Conservation (phyloP, 352 stramenopile species). For the Phytophthora boehmeriae region DNA sequence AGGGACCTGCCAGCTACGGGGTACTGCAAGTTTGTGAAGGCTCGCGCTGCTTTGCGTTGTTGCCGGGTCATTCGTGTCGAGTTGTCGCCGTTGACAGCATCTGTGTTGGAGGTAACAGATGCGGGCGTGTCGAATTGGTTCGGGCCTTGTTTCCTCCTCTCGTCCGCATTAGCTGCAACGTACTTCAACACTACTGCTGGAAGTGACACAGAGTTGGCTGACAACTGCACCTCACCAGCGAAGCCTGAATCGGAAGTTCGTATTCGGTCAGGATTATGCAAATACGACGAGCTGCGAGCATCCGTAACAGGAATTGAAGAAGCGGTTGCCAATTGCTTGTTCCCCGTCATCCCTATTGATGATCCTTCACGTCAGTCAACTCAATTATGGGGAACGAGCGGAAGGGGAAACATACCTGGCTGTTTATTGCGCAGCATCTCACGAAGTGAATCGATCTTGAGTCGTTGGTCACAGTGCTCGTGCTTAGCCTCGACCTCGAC, state of each 20-base stretch:
- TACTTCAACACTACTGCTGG: conserved; percentile 32
- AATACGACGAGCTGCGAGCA: not conserved
- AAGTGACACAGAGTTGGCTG: conserved; percentile 10
- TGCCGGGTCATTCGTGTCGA: conserved; percentile 29
- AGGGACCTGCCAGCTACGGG: conserved; percentile 39
- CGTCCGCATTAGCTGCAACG: conserved; percentile 12
- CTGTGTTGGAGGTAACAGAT: conserved; percentile 5
- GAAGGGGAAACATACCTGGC: conserved; percentile 10
- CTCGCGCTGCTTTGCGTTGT: conserved; percentile 35
- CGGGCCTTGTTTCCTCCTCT: conserved; percentile 9
- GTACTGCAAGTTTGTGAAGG: conserved; percentile 39
- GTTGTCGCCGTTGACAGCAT: conserved; percentile 12
- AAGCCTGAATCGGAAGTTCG: not conserved
- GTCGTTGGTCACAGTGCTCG: conserved; percentile 42
- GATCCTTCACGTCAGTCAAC: conserved; percentile 1
- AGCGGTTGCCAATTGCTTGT: conserved; percentile 5
- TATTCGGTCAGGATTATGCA: not conserved
- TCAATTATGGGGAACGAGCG: not conserved
- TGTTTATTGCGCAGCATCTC: conserved; percentile 32
- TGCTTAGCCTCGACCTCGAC: conserved; percentile 55
- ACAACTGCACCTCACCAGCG: not conserved
- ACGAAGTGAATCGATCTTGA: conserved; percentile 39
- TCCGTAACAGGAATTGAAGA: not conserved
- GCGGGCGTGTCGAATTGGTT: conserved; percentile 12
- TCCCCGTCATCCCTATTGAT: conserved; percentile 1